A percentile compares a stretch with the other conserved stretches of the same genome.
These are phyloP conservation scores for Geotrichum carabidarum DNA, from an alignment of 1,139 yeast species.

Conservation along the genomic window DNA sequence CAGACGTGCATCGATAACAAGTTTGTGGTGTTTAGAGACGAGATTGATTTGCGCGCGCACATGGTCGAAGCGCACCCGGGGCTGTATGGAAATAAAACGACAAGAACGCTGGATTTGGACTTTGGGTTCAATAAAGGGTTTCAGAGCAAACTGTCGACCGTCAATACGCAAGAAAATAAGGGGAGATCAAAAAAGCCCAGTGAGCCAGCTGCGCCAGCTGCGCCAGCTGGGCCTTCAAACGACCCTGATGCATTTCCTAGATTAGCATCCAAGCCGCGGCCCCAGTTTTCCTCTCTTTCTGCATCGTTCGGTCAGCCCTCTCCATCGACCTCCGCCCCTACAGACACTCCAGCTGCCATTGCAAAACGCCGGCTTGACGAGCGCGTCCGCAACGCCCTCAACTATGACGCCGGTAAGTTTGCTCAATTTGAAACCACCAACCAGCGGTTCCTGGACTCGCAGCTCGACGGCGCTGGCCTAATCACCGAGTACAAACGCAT, in stretches of 20 bases:
- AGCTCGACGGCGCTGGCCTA: constrained; percentile 49
- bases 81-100: constrained; percentile 35
- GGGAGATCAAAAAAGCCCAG: background rate
- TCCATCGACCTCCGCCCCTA: constrained; percentile 7
- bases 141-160: constrained; percentile 65
- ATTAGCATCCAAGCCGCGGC: constrained; percentile 24
- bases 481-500: constrained; percentile 48
- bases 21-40: constrained; percentile 87
- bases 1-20: constrained; percentile 80
- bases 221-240: constrained; percentile 22
- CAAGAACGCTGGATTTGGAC: constrained; percentile 31
- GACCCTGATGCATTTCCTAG: constrained; percentile 30
- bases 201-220: constrained; percentile 19
- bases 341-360: constrained; percentile 46
- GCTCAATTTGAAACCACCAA: constrained; percentile 50
- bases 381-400: constrained; percentile 58
- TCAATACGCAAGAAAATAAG: constrained; percentile 16
- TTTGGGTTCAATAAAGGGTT: constrained; percentile 40
- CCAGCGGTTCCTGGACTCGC: constrained; percentile 45
- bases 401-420: constrained; percentile 48
- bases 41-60: constrained; percentile 81
- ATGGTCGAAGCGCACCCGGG: constrained; percentile 79
- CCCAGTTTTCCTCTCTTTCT: constrained; percentile 15
- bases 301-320: constrained; percentile 12
- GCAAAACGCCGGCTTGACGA: constrained; percentile 70